These are phyloP conservation scores for Tagetes patula DNA, from an alignment of 129 eudicot species.

Conservation along the genomic window DNA sequence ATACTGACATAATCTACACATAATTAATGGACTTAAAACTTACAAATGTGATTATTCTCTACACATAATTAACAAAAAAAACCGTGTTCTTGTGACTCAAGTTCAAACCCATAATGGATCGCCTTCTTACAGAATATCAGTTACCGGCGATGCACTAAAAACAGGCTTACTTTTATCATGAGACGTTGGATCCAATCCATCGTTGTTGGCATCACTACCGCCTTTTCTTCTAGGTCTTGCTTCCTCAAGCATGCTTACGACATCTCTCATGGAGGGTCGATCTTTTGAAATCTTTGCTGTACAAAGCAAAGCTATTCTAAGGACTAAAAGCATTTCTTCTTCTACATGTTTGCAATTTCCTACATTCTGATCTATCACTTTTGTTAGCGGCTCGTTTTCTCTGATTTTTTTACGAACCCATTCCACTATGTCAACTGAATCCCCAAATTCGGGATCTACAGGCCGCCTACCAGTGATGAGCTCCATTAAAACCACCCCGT, in stretches of 20 bases:
- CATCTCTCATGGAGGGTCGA: slow-evolving; percentile 92
- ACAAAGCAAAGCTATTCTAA: slow-evolving; percentile 77
- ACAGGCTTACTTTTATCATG: slow-evolving; percentile 56
- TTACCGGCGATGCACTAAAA: slow-evolving; percentile 71
- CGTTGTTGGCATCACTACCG: slow-evolving; percentile 44
- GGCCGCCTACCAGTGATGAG: slow-evolving; percentile 73
- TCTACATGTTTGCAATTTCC: slow-evolving; percentile 74
- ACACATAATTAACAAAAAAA: slow-evolving; percentile 29
- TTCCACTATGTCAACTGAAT: slow-evolving; percentile 65
- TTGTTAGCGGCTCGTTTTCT: slow-evolving; percentile 56
- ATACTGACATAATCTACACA: slow-evolving; percentile 33
- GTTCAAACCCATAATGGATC: background rate
- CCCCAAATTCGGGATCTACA: slow-evolving; percentile 67
- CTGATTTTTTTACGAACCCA: slow-evolving; percentile 61
- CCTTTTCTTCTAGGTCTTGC: slow-evolving; percentile 90
- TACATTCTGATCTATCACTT: slow-evolving; percentile 56
- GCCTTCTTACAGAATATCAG: slow-evolving; percentile 45
- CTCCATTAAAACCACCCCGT: slow-evolving; percentile 87
- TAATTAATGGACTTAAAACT: slow-evolving; percentile 30
- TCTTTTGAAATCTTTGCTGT: slow-evolving; percentile 82
- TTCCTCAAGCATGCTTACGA: slow-evolving; percentile 86
- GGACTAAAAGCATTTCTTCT: slow-evolving; percentile 90
- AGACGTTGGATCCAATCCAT: slow-evolving; percentile 21
- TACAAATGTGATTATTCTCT: slow-evolving; percentile 24
- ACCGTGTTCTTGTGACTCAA: background rate